These are phyloP conservation scores for Colletotrichum orchidophilum DNA, from an alignment of 2,329 filamentous ascomycete genomes.

Conservation along the genomic window DNA sequence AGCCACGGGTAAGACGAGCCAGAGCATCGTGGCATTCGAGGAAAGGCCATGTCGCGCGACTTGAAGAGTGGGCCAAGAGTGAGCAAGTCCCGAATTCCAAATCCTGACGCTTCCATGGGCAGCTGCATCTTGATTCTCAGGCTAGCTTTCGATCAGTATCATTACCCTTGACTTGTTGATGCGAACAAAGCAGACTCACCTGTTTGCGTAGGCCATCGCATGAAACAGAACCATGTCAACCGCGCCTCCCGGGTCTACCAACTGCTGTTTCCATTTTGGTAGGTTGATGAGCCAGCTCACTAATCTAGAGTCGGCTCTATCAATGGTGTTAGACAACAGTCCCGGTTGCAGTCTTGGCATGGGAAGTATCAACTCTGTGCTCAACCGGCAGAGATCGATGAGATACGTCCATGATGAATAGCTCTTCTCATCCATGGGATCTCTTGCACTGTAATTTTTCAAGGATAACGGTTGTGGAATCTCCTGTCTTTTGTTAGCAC, in stretches of 20 bases:
- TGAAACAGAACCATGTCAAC: constrained; percentile 50
- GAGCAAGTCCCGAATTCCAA: constrained; percentile 19
- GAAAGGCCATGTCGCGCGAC: not conserved
- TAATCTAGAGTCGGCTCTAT: constrained; percentile 48
- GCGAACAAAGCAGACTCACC: constrained; percentile 41
- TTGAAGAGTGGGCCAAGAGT: constrained; percentile 26
- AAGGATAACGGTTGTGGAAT: constrained; percentile 47
- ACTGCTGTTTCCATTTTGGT: constrained; percentile 49
- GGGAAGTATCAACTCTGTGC: constrained; percentile 43
- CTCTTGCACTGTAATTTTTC: constrained; percentile 46
- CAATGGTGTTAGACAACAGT: constrained; percentile 38
- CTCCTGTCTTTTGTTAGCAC: constrained; percentile 35
- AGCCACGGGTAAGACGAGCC: constrained; percentile 8
- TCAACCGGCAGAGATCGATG: constrained; percentile 48
- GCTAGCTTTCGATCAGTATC: not conserved
- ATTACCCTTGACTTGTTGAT: not conserved
- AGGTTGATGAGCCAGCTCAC: constrained; percentile 50
- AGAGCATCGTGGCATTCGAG: not conserved
- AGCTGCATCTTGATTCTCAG: constrained; percentile 34
- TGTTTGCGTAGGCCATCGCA: constrained; percentile 46
- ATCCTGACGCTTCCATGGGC: constrained; percentile 36
- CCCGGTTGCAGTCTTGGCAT: constrained; percentile 38
- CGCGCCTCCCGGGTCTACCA: constrained; percentile 47
- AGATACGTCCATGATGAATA: constrained; percentile 51
- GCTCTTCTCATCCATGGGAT: constrained; percentile 45